Evolutionary conservation across 1,139 yeast genomes (phyloP), one percentile per base, ranked within the genome.

Genomic region (Nakaseomyces nivariensis): DNA sequence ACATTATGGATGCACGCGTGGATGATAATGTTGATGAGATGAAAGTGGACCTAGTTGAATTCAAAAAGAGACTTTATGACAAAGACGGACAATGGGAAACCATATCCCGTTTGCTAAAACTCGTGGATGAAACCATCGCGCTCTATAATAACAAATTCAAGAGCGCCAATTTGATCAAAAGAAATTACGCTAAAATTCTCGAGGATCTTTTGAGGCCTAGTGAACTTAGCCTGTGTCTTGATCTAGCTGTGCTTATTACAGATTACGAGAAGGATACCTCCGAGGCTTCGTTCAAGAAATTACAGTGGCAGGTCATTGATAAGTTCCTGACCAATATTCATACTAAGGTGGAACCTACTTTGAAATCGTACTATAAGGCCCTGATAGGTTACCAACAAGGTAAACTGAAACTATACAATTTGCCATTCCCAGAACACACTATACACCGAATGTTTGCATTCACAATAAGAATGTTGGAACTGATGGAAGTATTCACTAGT

Each of bases 91-190:
- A 66, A 43, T 54, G 57, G 55, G 60, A 57, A 42, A 38, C 61
- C 6, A 45, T 66, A 24, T 49, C 51, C 10, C 55, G 57, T 4
- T 48, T 63, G 26, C 53, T 55, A 24, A 46, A 45, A 7, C 49
- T 64, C 1, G 45, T 59, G 1, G 47, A 60, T 8, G 73, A 70
- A 49, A 73, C 82, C 11, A 61, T 72, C 10, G 69, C 69, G 24
- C 77, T 81, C 0, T 79, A 79, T 57, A 71, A 73, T 49, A 75
- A 72, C 52, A 71, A 74, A 49, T 59, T 78, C 48, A 71, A 66
- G 24, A 59, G 57, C 25, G 62, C 66, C 0, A 54, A 54, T 25
- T 58, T 63, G 0, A 66, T 62, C 32, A 0, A 51, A 53, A 5
- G 54, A 63, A 2, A 53, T 70, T 41, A 41, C n/a, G 51, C 62